phyloP scores from a whole-genome alignment of 441 rosid species.

The Pelargonium myrrhifolium region DNA sequence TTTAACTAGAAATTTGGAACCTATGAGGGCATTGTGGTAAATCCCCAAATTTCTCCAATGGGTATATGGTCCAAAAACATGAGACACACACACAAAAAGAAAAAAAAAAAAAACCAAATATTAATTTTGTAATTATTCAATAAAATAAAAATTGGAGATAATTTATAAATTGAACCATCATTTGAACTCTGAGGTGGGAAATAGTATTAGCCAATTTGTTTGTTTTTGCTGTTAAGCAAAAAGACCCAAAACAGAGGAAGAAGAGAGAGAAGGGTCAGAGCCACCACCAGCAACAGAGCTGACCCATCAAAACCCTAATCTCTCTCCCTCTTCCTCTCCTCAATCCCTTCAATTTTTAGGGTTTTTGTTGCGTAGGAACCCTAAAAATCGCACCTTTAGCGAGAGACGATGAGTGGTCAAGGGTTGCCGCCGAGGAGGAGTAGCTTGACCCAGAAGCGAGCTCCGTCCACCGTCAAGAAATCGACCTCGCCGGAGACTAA shows the following conservation, averaged over 20 bases:
- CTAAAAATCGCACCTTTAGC: background rate
- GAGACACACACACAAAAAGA: no score
- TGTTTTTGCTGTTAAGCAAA: background rate
- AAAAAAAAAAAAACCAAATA: background rate
- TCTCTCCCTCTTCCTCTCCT: background rate
- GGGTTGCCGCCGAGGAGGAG: constrained; percentile 37
- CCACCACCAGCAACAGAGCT: background rate
- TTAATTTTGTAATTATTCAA: background rate
- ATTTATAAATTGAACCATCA: background rate
- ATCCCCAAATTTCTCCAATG: no score
- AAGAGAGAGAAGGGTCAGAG: constrained; percentile 5
- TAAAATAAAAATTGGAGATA: background rate
- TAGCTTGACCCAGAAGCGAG: constrained; percentile 36
- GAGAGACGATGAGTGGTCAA: constrained; percentile 47
- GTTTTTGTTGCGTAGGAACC: background rate
- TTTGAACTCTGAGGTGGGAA: constrained; percentile 1
- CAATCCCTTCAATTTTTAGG: background rate
- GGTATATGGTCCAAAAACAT: no score
- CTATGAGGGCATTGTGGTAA: no score
- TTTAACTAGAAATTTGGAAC: no score
- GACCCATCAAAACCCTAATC: constrained; percentile 2
- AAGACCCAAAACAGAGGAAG: background rate
- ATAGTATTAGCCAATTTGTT: background rate
- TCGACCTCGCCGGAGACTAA: constrained; percentile 35
- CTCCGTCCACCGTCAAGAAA: constrained; percentile 42